Evolutionary conservation across 2,329 filamentous ascomycete species (phyloP), one percentile per base, ranked within the genome.

Genomic region (Colletotrichum cordylinicola): DNA sequence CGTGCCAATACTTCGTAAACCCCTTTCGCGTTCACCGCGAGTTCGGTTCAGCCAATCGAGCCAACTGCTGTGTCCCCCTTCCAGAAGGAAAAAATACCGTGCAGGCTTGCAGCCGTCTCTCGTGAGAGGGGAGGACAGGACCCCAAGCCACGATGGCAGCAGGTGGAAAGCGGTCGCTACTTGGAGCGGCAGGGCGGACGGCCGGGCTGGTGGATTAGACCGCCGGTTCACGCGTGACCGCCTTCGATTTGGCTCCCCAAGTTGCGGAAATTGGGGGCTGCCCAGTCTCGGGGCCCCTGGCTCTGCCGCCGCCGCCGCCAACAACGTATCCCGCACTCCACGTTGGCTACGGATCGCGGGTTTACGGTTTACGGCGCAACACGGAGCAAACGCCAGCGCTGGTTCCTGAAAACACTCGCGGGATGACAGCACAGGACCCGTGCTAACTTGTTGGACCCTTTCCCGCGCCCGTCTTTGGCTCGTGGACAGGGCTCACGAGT

Each of bases 181-280:
- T 35, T 37, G 43, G 29, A 27, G 43, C 43, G n/a, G 61, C 37
- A 33, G 69, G n/a, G 56, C 67, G 55, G 56, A 61, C 56, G 39
- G 16, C 39, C 70, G 56, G 21, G 73, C 58, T 64, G 70, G 64
- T 73, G 70, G 74, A 37, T 73, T 55, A 68, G 62, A 67, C 64
- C 73, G 73, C 58, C 70, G 62, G 27, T 72, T 43, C 74, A 29
- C 73, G 73, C 64, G 58, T 75, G 73, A 73, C 70, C 64, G 48
- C 39, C 24, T 16, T 60, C 21, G 10, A 68, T 31, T 52, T 60
- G 27, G 39, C 65, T 65, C 15, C 58, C 43, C 60, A 67, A 60
- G 48, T 73, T 64, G 64, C 58, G 73, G 73, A 37, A 67, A 58
- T 69, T 73, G 70, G 70, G 64, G 70, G 55, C 70, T 29, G 64